Base-by-base conservation (phyloP, 78 protist genomes). In the Dictyostelium capitatum region DNA sequence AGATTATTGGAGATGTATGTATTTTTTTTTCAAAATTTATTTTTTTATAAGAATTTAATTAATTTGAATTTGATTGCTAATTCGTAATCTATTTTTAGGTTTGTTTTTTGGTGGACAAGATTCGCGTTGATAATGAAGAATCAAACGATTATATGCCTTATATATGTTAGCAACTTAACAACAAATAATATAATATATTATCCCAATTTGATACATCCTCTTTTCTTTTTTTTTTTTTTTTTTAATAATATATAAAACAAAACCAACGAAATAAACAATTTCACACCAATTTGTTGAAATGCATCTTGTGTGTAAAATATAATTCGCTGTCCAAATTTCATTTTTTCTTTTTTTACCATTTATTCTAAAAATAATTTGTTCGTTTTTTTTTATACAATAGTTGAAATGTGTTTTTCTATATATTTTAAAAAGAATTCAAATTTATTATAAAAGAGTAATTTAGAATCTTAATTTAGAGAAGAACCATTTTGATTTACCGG, bases 401-500 rank as follows among this genome's bases (percentile, higher is more conserved):
- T 37, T 37, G 43, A 37, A 37, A 37, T 37, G n/a, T n/a, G n/a
- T 37, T 37, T 51, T 1, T 51, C 15, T 51, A 4, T 73, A 47
- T 73, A 73, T 73, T 73, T 73, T 30, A n/a, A 43, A 47, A 73
- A 32, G 56, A 23, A 46, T 37, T 25, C 70, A 62, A 62, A 62
- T 73, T 73, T 73, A 46, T 73, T 46, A 46, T 70, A 70, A 70
- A 70, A 73, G 47, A 54, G 46, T 73, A 73, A 47, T 89, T 94
- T 94, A 94, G 96, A 94, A 99, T 43, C 98, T 91, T 89, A 98
- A 97, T 96, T 98, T 97, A 85, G 92, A 62, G 98, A 99, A 99
- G 98, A 98, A 99, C 99, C 99, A 99, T 87, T 82, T 95, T 99
- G 98, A 98, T 97, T 99, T 97, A 79, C 99, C 99, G 41, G 96